Evolutionary conservation across 305 asterid species (phyloP), one percentile per base, ranked within the genome.

Genomic region (Andrographis paniculata): DNA sequence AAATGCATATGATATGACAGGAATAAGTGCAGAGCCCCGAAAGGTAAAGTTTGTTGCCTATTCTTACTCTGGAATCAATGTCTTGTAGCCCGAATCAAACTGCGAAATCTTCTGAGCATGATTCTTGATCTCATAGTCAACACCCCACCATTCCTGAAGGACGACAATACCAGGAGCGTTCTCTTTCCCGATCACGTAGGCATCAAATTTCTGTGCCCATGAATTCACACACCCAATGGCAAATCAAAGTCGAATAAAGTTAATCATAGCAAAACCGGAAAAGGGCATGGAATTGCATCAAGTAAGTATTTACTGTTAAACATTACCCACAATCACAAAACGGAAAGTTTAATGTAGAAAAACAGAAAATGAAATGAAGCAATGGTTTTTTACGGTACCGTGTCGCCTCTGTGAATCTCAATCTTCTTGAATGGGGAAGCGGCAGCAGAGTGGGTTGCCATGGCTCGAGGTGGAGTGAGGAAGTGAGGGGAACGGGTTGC

Each of bases 141-240:
- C 89, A 52, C 96, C 98, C 95, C 96, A 89, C 98, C 96, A 89
- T 61, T 89, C 98, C 45, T 89, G 98, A 55, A 89, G 75, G 73
- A 89, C 95, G 50, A 89, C 87, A 20, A 89, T 80, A 50, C 96
- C 98, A 20, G 98, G 95, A 56, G 96, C 95, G 63, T 85, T 74
- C 1, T 86, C 96, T 77, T 77, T 85, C 45, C 96, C 96, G 40
- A 77, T 63, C 58, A 89, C 94, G 50, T 89, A 89, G 3, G 94
- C 98, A 68, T 85, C 96, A 52, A 89, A 89, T 24, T 79, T 75
- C 98, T 82, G 60, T 14, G 17, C n/a, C n/a, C n/a, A n/a, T n/a
- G n/a, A n/a, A n/a, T n/a, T n/a, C n/a, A n/a, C n/a, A n/a, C n/a
- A n/a, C n/a, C n/a, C n/a, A n/a, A n/a, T n/a, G n/a, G n/a, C n/a